Evolutionary conservation across 1,284 basidiomycete species (phyloP), one percentile per base, ranked within the genome.

Genomic region (Cryptococcus depauperatus): DNA sequence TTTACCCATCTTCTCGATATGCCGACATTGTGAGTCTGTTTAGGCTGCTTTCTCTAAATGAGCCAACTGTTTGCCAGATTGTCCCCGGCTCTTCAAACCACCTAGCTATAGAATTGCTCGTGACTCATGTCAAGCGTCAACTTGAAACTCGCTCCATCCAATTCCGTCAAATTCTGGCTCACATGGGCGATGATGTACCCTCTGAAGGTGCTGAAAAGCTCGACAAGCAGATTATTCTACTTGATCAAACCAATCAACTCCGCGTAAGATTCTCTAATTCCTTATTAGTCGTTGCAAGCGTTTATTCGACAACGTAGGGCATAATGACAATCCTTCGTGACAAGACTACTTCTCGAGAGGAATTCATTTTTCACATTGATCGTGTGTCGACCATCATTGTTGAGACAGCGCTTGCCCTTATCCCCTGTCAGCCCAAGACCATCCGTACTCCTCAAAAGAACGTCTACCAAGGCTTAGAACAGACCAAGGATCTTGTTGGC

Each of bases 301-400:
- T n/a, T n/a, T n/a, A n/a, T 22, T 14, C 19, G 16, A 10, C 3
- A 11, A 33, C 6, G 19, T 18, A 92, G 86, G 88, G 88, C 0
- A 90, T 93, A 14, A 83, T 85, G 66, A 95, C 91, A 0, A 82
- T 86, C 28, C 66, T 96, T 26, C 79, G 92, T 25, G 82, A 90
- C 57, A 73, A 73, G 48, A 75, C 73, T 7, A 85, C 86, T 0
- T 72, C 74, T 9, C 75, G 82, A 22, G 84, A 85, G 54, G 89
- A 95, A 61, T 97, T 96, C 51, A 66, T 71, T 48, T 71, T 71
- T 46, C 65, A 69, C 51, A 61, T 64, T 8, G 89, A 96, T 66
- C 77, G 92, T 16, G 72, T 97, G 8, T 81, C 90, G 0, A 90
- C 85, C 0, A 72, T 90, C 29, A 74, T 97, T 26, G 80, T 87